Evolutionary conservation across 2,329 filamentous ascomycete genomes (phyloP).

Genomic region (Penicillium sp.): DNA sequence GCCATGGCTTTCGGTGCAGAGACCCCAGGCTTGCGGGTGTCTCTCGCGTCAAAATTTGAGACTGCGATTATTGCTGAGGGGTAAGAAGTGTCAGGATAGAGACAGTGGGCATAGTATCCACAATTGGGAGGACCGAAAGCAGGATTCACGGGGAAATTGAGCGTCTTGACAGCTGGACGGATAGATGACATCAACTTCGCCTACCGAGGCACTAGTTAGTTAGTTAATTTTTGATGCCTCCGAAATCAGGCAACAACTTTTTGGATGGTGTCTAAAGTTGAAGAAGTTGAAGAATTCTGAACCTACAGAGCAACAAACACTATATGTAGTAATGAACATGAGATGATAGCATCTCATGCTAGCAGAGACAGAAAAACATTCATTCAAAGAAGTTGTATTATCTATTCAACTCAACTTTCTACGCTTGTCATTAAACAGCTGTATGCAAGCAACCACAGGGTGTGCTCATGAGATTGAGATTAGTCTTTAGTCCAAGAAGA

Average conservation of each 20-base stretch:
- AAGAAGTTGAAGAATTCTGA: background rate
- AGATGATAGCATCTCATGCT: background rate
- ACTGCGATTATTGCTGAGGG: background rate
- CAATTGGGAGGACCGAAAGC: background rate
- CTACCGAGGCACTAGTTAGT: constrained; percentile 19
- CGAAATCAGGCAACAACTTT: background rate
- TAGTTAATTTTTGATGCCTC: constrained; percentile 5
- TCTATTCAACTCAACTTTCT: too few species aligned
- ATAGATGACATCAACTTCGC: constrained; percentile 30
- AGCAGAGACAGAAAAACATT: background rate
- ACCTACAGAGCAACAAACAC: background rate
- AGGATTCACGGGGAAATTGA: constrained; percentile 9
- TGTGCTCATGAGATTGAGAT: too few species aligned
- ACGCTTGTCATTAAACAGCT: too few species aligned
- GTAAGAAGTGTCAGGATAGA: background rate
- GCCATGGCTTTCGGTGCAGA: constrained; percentile 25
- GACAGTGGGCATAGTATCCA: background rate
- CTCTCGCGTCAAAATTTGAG: background rate
- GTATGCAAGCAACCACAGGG: too few species aligned
- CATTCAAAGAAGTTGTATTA: too few species aligned
- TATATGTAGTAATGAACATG: background rate
- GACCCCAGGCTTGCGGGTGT: constrained; percentile 4
- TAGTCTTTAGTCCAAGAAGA: too few species aligned
- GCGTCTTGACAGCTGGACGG: constrained; percentile 12
- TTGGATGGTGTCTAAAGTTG: too few species aligned